Evolutionary conservation across 768 basidiomycete genomes (phyloP).

Genomic region (Auricularia cornea): DNA sequence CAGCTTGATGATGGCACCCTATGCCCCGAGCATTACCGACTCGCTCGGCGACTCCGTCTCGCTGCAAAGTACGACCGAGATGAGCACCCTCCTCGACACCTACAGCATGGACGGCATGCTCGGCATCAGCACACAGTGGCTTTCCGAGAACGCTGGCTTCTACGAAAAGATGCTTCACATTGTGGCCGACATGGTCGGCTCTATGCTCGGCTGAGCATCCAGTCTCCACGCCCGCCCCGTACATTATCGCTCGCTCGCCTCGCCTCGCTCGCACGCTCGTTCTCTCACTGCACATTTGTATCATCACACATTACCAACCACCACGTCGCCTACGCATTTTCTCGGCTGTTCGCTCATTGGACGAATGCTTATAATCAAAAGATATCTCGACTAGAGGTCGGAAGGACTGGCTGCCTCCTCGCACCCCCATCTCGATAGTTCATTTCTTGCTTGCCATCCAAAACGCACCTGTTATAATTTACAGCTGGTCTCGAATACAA

Average conservation of each 20-base stretch:
- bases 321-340: no score
- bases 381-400: background rate
- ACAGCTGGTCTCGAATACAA: no score
- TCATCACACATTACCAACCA: no score
- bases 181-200: background rate
- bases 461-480: no score
- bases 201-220: background rate
- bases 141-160: background rate
- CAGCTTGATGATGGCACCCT: background rate
- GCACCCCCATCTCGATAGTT: background rate
- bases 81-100: background rate
- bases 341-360: no score
- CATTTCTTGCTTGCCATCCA: no score
- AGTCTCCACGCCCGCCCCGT: no score
- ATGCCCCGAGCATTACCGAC: background rate
- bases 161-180: background rate
- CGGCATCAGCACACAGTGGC: background rate
- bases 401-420: background rate
- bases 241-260: no score
- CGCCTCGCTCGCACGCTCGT: background rate
- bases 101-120: slow-evolving; percentile 1
- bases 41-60: background rate
- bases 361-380: background rate
- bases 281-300: background rate
- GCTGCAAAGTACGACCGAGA: background rate